phyloP scores from a whole-genome alignment of 2,329 filamentous ascomycete species.

The Grosmannia serpens region DNA sequence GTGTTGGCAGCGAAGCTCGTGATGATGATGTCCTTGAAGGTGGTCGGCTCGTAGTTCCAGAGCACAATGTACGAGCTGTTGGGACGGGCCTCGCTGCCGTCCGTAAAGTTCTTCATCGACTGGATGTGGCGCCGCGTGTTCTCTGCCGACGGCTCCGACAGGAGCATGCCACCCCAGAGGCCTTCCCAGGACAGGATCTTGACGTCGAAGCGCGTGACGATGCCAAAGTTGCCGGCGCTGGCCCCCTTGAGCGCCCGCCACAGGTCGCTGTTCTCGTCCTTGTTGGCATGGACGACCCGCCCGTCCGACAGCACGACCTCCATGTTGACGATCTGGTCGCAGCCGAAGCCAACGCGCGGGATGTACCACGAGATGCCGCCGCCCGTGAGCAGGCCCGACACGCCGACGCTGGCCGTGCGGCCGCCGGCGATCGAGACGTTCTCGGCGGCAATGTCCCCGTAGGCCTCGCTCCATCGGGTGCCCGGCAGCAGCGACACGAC shows the following conservation, averaged over 20 bases:
- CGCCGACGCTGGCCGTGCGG: conserved; percentile 17
- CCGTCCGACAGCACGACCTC: conserved; percentile 32
- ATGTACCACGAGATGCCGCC: conserved; percentile 19
- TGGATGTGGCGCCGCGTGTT: conserved; percentile 5
- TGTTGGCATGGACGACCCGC: conserved; percentile 25
- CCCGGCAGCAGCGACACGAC: background rate
- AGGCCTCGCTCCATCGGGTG: background rate
- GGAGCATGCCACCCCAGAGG: conserved; percentile 16
- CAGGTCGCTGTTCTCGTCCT: conserved; percentile 11
- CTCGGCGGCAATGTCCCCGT: background rate
- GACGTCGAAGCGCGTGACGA: conserved; percentile 17
- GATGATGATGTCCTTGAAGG: conserved; percentile 12
- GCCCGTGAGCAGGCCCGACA: conserved; percentile 17
- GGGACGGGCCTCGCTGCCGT: conserved; percentile 8
- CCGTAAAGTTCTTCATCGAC: conserved; percentile 10
- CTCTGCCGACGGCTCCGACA: conserved; percentile 4
- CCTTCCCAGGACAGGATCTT: conserved; percentile 5
- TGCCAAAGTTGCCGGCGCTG: conserved; percentile 29
- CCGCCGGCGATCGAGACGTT: conserved; percentile 15
- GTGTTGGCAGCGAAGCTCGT: conserved; percentile 12
- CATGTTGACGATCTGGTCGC: conserved; percentile 26
- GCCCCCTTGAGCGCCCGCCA: conserved; percentile 29
- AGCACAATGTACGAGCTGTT: conserved; percentile 12
- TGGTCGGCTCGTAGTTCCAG: conserved; percentile 12
- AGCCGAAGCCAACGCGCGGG: conserved; percentile 23